Evolutionary conservation across 2,329 filamentous ascomycete genomes (phyloP), one percentile per base, ranked within the genome.

Genomic region (Cordyceps cateniannulata): DNA sequence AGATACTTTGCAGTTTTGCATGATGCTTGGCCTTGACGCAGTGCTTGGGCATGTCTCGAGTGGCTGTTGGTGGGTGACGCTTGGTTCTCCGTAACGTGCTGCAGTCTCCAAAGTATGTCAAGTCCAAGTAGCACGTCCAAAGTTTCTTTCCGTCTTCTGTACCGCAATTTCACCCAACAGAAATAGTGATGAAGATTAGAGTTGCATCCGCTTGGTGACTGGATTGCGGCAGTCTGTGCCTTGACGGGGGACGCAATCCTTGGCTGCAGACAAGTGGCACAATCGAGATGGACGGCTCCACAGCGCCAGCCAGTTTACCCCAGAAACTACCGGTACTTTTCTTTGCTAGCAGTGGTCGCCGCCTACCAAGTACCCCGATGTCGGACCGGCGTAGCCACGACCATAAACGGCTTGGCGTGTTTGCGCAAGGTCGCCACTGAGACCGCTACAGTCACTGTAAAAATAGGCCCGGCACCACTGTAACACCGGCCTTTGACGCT

Each of bases 221-320:
- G 52, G 40, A 45, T 35, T 56, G 53, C 53, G 27, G 53, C 52
- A 44, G 52, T 45, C 38, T 55, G 38, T 20, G 24, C 52, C 52
- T 55, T 27, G 52, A 47, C 53, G 14, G 25, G 53, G 27, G 25
- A 29, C 25, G 14, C 3, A 14, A 47, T 35, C 40, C 53, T 44
- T 55, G 53, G 53, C 22, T 53, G 50, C 50, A 53, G 50, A 38
- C 18, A 24, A 55, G 27, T 55, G 12, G 40, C 40, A 56, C 52
- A 47, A 55, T 56, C 53, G 53, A 56, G 53, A 56, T 56, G 53
- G 42, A 24, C 24, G n/a, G 27, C 42, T 56, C 53, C 53, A 56
- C 53, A 22, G 42, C 40, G 29, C 25, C 40, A 45, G 45, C 22
- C 42, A 45, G 20, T 45, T 45, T 56, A 47, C 53, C 53, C 42